Evolutionary conservation across 1,139 yeast genomes (phyloP).

Genomic region (Candida albicans): DNA sequence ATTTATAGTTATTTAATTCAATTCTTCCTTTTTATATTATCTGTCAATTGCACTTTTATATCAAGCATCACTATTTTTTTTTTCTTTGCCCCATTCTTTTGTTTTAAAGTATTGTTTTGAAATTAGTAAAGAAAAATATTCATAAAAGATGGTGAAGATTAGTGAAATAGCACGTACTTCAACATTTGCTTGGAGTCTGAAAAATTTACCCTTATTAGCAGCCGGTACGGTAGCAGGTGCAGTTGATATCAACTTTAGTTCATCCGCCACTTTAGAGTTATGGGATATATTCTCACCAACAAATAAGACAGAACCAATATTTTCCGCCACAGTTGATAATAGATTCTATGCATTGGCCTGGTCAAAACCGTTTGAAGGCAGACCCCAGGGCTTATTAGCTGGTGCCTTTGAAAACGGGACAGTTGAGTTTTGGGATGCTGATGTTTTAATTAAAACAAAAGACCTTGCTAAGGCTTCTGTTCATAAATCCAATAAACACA

Average conservation of each 20-base stretch:
- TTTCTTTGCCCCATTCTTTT: conserved; percentile 1
- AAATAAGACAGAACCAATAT: conserved; percentile 46
- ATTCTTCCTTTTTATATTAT: background rate
- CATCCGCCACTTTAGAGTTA: conserved; percentile 72
- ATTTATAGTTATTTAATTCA: background rate
- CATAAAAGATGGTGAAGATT: conserved; percentile 68
- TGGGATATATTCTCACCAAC: conserved; percentile 66
- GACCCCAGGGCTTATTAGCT: conserved; percentile 64
- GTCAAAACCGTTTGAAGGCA: conserved; percentile 65
- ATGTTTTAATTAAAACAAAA: conserved; percentile 40
- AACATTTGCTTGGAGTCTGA: conserved; percentile 92
- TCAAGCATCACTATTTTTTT: background rate
- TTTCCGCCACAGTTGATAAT: conserved; percentile 52
- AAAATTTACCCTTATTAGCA: conserved; percentile 70
- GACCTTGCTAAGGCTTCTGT: conserved; percentile 45
- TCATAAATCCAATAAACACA: conserved; percentile 56
- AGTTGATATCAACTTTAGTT: conserved; percentile 82
- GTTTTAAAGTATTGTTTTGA: background rate
- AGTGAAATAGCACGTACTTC: conserved; percentile 85
- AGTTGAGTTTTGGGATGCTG: conserved; percentile 74
- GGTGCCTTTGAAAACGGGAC: conserved; percentile 88
- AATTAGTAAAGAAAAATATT: background rate
- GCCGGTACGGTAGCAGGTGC: conserved; percentile 96
- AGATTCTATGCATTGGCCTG: conserved; percentile 84
- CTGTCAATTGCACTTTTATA: background rate